These are phyloP conservation scores for Monosporascus sp. DNA, from an alignment of 2,329 filamentous ascomycete genomes.

Conservation along the genomic window DNA sequence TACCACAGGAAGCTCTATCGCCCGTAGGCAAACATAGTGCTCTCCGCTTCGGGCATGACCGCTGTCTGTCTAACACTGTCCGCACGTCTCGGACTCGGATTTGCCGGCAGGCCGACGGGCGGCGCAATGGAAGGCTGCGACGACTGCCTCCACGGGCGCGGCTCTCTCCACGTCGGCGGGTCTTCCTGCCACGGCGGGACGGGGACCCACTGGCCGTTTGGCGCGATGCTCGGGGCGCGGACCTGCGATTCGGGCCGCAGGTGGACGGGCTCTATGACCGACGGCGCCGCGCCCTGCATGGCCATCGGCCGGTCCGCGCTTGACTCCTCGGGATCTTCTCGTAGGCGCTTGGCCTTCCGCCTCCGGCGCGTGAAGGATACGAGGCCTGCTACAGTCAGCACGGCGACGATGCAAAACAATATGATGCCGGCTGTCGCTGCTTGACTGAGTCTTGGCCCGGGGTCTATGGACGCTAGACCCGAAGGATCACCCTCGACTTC, in stretches of 20 bases:
- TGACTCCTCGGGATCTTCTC: constrained; percentile 11
- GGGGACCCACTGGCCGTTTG: constrained; percentile 15
- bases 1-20: constrained; percentile 1
- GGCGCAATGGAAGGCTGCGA: constrained; percentile 6
- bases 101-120: constrained; percentile 5
- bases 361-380: constrained; percentile 11
- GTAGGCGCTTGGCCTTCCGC: constrained; percentile 2
- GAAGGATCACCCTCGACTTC: constrained; percentile 3
- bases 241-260: not conserved
- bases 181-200: constrained; percentile 18
- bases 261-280: constrained; percentile 8
- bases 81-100: constrained; percentile 2
- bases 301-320: constrained; percentile 8
- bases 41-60: constrained; percentile 10
- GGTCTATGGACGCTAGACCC: constrained; percentile 8
- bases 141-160: constrained; percentile 15
- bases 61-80: constrained; percentile 7
- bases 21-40: constrained; percentile 14
- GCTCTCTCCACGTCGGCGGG: constrained; percentile 13
- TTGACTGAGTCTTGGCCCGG: constrained; percentile 7
- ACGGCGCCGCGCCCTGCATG: constrained; percentile 4
- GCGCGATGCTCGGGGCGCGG: constrained; percentile 1
- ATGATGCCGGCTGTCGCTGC: constrained; percentile 16
- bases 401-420: constrained; percentile 14
- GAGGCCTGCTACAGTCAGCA: constrained; percentile 6